Evolutionary conservation across 768 basidiomycete species (phyloP).

Genomic region (Gymnopilus junonius): DNA sequence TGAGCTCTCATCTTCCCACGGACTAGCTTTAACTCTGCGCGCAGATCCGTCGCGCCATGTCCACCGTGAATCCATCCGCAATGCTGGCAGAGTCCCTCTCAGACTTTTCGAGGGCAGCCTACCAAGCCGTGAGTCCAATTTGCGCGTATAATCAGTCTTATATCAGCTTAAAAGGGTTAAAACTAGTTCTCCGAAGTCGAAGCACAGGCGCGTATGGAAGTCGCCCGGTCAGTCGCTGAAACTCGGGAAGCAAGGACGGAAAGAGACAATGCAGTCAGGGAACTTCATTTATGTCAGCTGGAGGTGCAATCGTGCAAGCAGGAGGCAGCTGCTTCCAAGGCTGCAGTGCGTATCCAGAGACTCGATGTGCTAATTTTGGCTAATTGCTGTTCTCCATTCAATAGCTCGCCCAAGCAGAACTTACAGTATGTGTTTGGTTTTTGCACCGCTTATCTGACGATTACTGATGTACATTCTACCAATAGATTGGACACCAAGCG

Average conservation of each 20-base stretch:
- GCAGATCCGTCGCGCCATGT: not conserved
- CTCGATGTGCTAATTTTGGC: constrained; percentile 9
- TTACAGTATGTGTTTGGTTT: constrained; percentile 45
- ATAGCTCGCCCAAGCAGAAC: constrained; percentile 59
- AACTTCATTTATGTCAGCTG: constrained; percentile 46
- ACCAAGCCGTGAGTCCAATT: constrained; percentile 29
- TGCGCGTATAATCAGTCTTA: not conserved
- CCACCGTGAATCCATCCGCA: constrained; percentile 28
- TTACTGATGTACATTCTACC: not conserved
- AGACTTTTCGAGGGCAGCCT: constrained; percentile 33
- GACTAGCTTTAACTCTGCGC: not conserved
- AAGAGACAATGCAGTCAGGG: constrained; percentile 49
- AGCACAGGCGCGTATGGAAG: constrained; percentile 56
- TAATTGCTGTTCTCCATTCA: constrained; percentile 12
- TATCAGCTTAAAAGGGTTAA: not conserved
- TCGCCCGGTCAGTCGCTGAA: constrained; percentile 52
- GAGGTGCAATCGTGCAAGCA: constrained; percentile 56
- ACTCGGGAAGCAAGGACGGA: constrained; percentile 51
- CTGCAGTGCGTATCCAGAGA: constrained; percentile 47
- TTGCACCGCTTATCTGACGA: not conserved
- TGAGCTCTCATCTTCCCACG: not conserved
- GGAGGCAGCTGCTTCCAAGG: constrained; percentile 39
- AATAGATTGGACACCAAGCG: constrained; percentile 61
- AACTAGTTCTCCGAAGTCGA: constrained; percentile 59
- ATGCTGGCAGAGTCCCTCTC: constrained; percentile 33